Conservation (phyloP, 2,329 filamentous ascomycete genomes). For the Ophiostoma ulmi region DNA sequence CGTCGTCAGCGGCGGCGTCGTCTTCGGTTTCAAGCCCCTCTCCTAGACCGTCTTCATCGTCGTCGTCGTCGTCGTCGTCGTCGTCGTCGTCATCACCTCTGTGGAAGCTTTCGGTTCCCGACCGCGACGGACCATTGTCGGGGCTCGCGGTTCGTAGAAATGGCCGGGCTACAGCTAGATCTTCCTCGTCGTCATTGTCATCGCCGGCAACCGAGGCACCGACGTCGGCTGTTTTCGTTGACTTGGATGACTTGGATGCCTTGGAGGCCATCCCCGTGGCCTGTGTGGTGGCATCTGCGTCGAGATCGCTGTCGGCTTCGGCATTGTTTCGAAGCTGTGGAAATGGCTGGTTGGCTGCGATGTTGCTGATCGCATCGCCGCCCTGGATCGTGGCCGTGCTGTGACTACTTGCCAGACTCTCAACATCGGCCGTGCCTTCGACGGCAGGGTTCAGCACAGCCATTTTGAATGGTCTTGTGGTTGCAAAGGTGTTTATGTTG, state of each 20-base stretch:
- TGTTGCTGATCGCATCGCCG: slow-evolving; percentile 27
- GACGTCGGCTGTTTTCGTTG: slow-evolving; percentile 10
- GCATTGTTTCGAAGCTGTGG: slow-evolving; percentile 41
- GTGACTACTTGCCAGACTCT: slow-evolving; percentile 27
- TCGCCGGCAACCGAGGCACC: slow-evolving; percentile 21
- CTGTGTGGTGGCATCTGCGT: slow-evolving; percentile 17
- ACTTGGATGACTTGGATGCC: slow-evolving; percentile 31
- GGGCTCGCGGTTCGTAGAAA: slow-evolving; percentile 54
- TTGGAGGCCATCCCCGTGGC: slow-evolving; percentile 12
- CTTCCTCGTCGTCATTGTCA: slow-evolving; percentile 54
- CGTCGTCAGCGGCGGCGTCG: slow-evolving; percentile 20
- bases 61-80: slow-evolving; percentile 27
- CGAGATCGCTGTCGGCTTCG: slow-evolving; percentile 31
- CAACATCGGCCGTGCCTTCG: slow-evolving; percentile 23
- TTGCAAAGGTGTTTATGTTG: background rate
- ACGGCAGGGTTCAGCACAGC: slow-evolving; percentile 19
- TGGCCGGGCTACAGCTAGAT: slow-evolving; percentile 52
- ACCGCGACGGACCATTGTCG: slow-evolving; percentile 34
- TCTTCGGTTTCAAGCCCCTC: slow-evolving; percentile 28
- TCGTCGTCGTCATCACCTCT: slow-evolving; percentile 26
- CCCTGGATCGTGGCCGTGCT: slow-evolving; percentile 24
- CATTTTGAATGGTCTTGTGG: slow-evolving; percentile 15
- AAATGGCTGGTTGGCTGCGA: slow-evolving; percentile 31
- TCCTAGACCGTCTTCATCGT: slow-evolving; percentile 35
- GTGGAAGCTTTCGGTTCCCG: slow-evolving; percentile 23